These are phyloP conservation scores for Boletus coccyginus DNA, from an alignment of 768 basidiomycete genomes.

Conservation along the genomic window DNA sequence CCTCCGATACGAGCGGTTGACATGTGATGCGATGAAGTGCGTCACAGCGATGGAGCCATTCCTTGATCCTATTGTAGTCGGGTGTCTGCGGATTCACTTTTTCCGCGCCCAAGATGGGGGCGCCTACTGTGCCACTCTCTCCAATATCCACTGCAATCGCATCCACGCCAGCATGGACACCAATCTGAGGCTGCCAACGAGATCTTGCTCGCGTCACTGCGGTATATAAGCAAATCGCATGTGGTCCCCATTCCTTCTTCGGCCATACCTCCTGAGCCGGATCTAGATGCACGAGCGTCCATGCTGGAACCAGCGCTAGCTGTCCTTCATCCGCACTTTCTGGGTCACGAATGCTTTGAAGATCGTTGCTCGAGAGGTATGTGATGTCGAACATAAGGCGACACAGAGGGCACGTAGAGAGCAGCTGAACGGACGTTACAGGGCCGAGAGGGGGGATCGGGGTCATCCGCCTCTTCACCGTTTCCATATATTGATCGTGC, in stretches of 20 bases:
- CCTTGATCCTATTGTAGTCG: neutral
- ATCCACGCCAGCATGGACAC: neutral
- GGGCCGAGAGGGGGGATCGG: neutral
- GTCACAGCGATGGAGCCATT: no score
- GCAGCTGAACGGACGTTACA: neutral
- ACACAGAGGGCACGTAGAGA: neutral
- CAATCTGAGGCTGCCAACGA: constrained; percentile 3
- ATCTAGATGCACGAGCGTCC: constrained; percentile 2
- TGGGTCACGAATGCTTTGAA: neutral
- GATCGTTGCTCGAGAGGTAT: neutral
- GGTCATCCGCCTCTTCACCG: neutral
- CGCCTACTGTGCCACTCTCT: neutral
- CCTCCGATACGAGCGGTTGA: neutral
- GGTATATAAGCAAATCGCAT: neutral
- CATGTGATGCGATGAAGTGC: neutral
- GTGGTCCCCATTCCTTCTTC: neutral
- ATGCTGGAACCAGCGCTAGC: neutral
- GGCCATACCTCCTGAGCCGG: neutral
- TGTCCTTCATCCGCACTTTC: neutral
- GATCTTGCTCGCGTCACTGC: constrained; percentile 1
- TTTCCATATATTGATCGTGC: neutral
- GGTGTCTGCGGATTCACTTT: neutral
- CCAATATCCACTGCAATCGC: neutral
- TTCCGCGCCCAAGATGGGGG: neutral
- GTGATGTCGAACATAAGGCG: neutral